These are phyloP conservation scores for Clohesyomyces aquaticus DNA, from an alignment of 495 filamentous ascomycete species.

Conservation along the genomic window DNA sequence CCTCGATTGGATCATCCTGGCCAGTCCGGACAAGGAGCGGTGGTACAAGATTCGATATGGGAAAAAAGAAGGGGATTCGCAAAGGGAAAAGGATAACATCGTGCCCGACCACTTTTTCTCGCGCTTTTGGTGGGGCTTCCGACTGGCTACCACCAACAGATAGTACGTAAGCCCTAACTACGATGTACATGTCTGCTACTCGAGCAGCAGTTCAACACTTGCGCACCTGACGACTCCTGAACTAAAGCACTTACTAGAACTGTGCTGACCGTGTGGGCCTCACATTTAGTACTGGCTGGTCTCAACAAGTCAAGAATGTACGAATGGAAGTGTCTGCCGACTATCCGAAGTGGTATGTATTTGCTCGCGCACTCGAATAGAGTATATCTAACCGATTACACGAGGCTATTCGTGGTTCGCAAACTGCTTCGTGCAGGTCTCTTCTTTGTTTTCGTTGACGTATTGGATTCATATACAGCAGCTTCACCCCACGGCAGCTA, in stretches of 20 bases:
- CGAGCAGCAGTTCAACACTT: too few relatives aligned
- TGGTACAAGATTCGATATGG: slow-evolving; percentile 26
- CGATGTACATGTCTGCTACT: too few relatives aligned
- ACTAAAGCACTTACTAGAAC: too few relatives aligned
- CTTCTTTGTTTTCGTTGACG: slow-evolving; percentile 11
- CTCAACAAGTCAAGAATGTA: slow-evolving; percentile 26
- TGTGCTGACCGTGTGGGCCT: too few relatives aligned
- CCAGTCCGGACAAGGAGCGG: slow-evolving; percentile 21
- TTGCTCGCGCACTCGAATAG: neutral
- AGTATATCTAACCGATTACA: neutral
- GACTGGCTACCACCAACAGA: neutral
- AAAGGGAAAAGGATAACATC: neutral
- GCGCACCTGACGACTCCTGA: too few relatives aligned
- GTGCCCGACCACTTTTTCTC: slow-evolving; percentile 4
- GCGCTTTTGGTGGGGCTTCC: slow-evolving; percentile 19
- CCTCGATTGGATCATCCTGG: slow-evolving; percentile 22
- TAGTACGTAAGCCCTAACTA: neutral
- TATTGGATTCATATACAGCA: slow-evolving; percentile 4
- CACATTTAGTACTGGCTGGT: slow-evolving; percentile 23
- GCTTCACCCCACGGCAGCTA: slow-evolving; percentile 13
- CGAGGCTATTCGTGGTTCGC: slow-evolving; percentile 15
- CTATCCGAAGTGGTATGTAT: slow-evolving; percentile 20
- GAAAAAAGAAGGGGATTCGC: neutral
- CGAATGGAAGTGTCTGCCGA: slow-evolving; percentile 8
- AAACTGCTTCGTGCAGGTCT: slow-evolving; percentile 7